Conservation (phyloP, 345 rosid genomes). For the Raphanus sativus region DNA sequence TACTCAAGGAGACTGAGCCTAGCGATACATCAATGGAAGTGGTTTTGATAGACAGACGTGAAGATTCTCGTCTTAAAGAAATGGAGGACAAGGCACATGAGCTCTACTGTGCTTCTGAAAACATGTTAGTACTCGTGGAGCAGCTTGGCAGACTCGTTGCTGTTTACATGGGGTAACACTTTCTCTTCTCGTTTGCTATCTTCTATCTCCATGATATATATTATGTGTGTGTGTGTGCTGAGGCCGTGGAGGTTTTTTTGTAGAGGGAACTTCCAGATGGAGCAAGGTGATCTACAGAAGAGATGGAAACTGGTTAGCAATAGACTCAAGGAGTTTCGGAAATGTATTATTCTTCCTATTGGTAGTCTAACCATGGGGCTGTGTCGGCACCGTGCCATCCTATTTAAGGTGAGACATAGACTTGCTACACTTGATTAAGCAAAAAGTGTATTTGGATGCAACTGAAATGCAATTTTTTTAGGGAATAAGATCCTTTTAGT, state of each 20-base stretch:
- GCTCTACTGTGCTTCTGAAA: slow-evolving; percentile 69
- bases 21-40: slow-evolving; percentile 81
- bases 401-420: slow-evolving; percentile 68
- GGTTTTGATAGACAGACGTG: slow-evolving; percentile 68
- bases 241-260: slow-evolving; percentile 34
- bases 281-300: slow-evolving; percentile 79
- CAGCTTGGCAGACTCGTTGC: slow-evolving; percentile 87
- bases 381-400: slow-evolving; percentile 93
- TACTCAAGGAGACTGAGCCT: slow-evolving; percentile 70
- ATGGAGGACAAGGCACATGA: slow-evolving; percentile 87
- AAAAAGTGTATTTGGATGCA: not conserved
- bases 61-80: slow-evolving; percentile 75
- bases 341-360: slow-evolving; percentile 80
- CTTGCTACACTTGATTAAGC: not conserved
- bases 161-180: slow-evolving; percentile 74
- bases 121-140: slow-evolving; percentile 68
- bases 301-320: slow-evolving; percentile 75
- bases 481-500: not conserved
- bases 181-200: not conserved
- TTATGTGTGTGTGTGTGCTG: slow-evolving; percentile 8
- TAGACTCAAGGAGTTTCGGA: slow-evolving; percentile 64
- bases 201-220: not conserved
- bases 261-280: slow-evolving; percentile 76
- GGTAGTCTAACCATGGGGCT: slow-evolving; percentile 86
- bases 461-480: not conserved